phyloP scores from a whole-genome alignment of 352 stramenopile genomes.

The Albugo laibachii region DNA sequence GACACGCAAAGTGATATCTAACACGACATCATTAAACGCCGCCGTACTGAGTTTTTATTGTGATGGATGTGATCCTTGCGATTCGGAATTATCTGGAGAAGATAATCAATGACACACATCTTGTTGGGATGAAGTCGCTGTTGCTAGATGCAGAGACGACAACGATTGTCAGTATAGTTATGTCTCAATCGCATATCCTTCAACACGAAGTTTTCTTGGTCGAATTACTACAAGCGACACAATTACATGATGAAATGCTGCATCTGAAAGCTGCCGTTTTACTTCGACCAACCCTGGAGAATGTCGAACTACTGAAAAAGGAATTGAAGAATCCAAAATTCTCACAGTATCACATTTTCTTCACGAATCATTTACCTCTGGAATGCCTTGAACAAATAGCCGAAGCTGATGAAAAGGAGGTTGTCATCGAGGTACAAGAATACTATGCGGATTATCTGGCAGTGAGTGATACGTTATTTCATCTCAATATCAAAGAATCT shows the following conservation, averaged over 20 bases:
- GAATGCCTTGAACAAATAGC: conserved; percentile 91
- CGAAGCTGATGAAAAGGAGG: conserved; percentile 87
- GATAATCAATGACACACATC: conserved; percentile 58
- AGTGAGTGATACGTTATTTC: conserved; percentile 96
- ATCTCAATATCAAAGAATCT: conserved; percentile 79
- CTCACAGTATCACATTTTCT: conserved; percentile 98
- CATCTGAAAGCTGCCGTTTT: conserved; percentile 93
- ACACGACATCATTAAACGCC: too few relatives aligned
- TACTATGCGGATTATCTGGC: conserved; percentile 98
- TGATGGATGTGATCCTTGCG: conserved; percentile 55
- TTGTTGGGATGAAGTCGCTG: conserved; percentile 93
- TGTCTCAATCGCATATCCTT: conserved; percentile 91
- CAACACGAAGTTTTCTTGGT: conserved; percentile 92
- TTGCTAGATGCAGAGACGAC: conserved; percentile 91
- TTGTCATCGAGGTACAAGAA: conserved; percentile 92
- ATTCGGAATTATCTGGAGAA: conserved; percentile 64
- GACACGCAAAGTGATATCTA: conserved; percentile 1
- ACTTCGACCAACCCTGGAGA: conserved; percentile 81
- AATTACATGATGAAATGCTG: conserved; percentile 63
- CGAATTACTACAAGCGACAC: conserved; percentile 68
- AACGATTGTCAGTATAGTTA: conserved; percentile 89
- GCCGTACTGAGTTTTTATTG: not conserved
- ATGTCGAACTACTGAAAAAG: conserved; percentile 79
- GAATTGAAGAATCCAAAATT: conserved; percentile 92
- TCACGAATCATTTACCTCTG: conserved; percentile 90